Evolutionary conservation across 805 yeast genomes (phyloP).

Genomic region (Lipomyces spencermartinsiae): DNA sequence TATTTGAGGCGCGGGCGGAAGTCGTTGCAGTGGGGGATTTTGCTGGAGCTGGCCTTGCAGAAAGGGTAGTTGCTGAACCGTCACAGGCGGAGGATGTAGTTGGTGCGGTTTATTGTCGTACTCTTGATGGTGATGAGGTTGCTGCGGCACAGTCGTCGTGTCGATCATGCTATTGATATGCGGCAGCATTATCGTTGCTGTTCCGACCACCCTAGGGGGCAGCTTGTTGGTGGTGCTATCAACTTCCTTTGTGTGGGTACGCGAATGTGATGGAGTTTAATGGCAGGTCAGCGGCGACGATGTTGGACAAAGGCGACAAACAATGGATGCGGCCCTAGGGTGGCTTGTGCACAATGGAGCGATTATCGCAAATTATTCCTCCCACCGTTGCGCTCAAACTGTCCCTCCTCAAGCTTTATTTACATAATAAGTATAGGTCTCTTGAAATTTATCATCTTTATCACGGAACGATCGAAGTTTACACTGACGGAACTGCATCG

Average conservation of each 20-base stretch:
- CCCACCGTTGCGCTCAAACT: no score
- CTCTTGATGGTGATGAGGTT: background rate
- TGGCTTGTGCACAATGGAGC: no score
- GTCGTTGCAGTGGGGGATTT: background rate
- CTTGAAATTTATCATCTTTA: no score
- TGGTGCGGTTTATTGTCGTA: background rate
- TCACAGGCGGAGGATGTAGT: background rate
- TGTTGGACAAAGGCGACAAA: no score
- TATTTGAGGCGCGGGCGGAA: background rate
- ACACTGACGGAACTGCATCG: no score
- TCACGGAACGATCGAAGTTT: no score
- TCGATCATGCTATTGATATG: constrained; percentile 15
- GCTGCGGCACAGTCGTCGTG: background rate
- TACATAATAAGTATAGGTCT: no score
- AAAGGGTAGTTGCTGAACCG: background rate
- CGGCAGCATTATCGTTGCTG: constrained; percentile 3
- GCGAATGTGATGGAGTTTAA: background rate
- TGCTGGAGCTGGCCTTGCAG: background rate
- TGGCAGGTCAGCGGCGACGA: background rate
- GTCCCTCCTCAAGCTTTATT: no score
- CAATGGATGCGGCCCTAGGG: no score
- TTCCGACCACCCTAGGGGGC: background rate
- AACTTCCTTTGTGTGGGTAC: background rate
- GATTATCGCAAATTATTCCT: no score
- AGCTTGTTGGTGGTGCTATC: no score